Base-by-base conservation (phyloP, 2,329 filamentous ascomycete species). In the Corynespora cassiicola region DNA sequence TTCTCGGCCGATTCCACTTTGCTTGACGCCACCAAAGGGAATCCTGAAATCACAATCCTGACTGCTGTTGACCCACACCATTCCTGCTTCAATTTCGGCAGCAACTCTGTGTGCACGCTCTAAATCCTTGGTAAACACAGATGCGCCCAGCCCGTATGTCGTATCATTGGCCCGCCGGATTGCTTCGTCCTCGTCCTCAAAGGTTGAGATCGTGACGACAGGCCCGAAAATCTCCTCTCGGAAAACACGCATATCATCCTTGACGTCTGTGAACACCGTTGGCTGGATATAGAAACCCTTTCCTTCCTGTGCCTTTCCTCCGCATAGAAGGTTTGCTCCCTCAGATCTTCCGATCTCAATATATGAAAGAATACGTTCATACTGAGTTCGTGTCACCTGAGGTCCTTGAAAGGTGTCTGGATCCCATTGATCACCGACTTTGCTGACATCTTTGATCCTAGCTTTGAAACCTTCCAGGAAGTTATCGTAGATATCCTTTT, bases 401-500 rank as follows among this genome's bases (percentile, higher is more conserved):
- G 74, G 73, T 2, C 74, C 72, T 28, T 74, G 68, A 58, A 62
- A 71, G 1, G 71, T 72, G 11, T 54, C 43, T n/a, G 63, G 54
- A 19, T 68, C 63, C 58, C 68, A 75, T 33, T 70, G 71, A 33
- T 74, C 63, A 4, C 86, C 86, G 11, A 88, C 74, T 38, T 81
- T 79, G 56, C 76, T 81, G 29, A 77, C 77, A n/a, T 74, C 68
- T 43, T 76, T 73, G 39, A 84, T 70, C 39, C 77, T 71, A 31
- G 78, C 70, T 37, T 77, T 78, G 69, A 87, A 86, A 7, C 68
- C 65, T n/a, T 71, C 61, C 36, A 88, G 61, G 58, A 88, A 89
- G 24, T 78, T 69, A 16, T 86, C 80, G 39, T 79, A 75, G n/a
- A 82, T 70, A 3, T 65, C 64, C 23, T 75, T 70, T 39, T 82